Base-by-base conservation (phyloP, 2,329 filamentous ascomycete genomes). In the Fusarium verrucosum region DNA sequence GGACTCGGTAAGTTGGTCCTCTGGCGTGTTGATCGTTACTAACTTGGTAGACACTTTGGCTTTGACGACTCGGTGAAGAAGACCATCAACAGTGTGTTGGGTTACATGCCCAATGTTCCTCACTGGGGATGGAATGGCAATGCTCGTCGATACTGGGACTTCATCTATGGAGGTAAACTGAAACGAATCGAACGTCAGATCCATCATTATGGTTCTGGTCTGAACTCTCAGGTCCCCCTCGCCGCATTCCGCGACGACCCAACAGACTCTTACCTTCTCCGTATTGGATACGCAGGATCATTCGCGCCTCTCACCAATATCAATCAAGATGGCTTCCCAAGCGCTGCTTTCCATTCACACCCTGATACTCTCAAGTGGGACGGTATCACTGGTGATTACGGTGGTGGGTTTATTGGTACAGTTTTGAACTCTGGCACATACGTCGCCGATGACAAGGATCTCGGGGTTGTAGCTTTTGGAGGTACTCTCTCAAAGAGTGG, bases 71-170 rank as follows among this genome's bases (percentile, higher is more conserved):
- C 83, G 0, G 78, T 76, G 0, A 71, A 71, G 2, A 87, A 87
- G 64, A 82, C 80, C 0, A 76, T 87, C 41, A 77, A 82, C 52
- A 83, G 81, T 20, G 83, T 88, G 5, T 70, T 85, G 2, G 85
- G 82, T 0, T 87, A 83, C 61, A 85, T 81, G 77, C 85, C 85
- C 0, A 84, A 83, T 0, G 81, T 88, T 0, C 77, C 84, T 1
- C 85, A 87, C 62, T 88, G 86, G 86, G 86, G 83, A 4, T 88
- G 82, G 82, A 86, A 88, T 47, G 85, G 85, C 13, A 87, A 87
- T 60, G 84, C 85, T 1, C 79, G 86, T 3, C 74, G 85, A 7
- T 87, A 87, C 71, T 87, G 85, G 85, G 85, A 88, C 66, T 85
- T 85, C 49, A 72, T 82, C 44, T 81, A 81, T 50, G 78, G 72